These are phyloP conservation scores for Pezicula carpinea DNA, from an alignment of 2,329 filamentous ascomycete genomes.

Conservation along the genomic window DNA sequence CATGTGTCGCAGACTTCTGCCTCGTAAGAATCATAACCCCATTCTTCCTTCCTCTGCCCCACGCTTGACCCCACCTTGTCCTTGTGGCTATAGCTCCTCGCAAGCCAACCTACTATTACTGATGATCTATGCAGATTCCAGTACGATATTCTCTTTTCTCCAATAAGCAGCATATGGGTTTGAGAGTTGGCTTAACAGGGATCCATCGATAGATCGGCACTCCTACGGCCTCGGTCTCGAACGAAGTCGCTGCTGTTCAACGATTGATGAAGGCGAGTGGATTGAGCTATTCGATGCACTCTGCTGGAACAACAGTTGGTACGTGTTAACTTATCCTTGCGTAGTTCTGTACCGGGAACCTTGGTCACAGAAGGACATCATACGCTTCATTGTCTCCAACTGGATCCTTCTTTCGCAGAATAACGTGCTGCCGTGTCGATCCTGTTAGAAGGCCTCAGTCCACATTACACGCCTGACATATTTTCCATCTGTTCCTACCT, in stretches of 20 bases:
- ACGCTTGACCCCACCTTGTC: neutral
- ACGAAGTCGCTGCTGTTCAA: slow-evolving; percentile 86
- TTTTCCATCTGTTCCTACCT: neutral
- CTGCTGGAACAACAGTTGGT: slow-evolving; percentile 90
- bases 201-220: slow-evolving; percentile 66
- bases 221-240: slow-evolving; percentile 66
- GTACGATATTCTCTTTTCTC: neutral
- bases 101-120: neutral
- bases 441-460: neutral
- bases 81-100: neutral
- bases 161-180: neutral
- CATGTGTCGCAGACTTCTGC: slow-evolving; percentile 87
- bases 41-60: neutral
- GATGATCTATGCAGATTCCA: neutral
- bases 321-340: slow-evolving; percentile 29
- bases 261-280: slow-evolving; percentile 76
- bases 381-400: neutral
- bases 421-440: no score
- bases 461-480: neutral
- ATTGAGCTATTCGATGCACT: slow-evolving; percentile 84
- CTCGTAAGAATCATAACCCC: slow-evolving; percentile 47
- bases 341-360: slow-evolving; percentile 1
- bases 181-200: neutral
- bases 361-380: neutral
- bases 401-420: neutral